Base-by-base conservation (phyloP, 768 basidiomycete species). In the Pilatotrama ljubarskyi region DNA sequence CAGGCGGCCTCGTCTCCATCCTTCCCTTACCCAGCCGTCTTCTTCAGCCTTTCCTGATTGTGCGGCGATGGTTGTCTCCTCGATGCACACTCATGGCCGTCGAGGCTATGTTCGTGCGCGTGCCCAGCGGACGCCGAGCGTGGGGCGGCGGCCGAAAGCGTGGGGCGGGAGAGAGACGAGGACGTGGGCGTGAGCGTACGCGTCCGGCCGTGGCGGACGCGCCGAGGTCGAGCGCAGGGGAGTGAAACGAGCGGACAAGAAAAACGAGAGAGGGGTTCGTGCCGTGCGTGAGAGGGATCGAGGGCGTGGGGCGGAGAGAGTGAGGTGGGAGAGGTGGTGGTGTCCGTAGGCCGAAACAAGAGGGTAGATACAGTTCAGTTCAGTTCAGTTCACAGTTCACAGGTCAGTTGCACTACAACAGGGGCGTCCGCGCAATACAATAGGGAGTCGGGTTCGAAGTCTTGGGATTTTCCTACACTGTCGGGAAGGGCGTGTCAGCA, bases 391-490 rank as follows among this genome's bases (percentile, higher is more conserved):
- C 36, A 14, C 7, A 14, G 36, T 37, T 40, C 38, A 40, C 13
- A 14, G 40, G 47, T 55, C 54, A 38, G 5, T 15, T 14, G 37
- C 55, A 57, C 55, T 49, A 49, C 55, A 57, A 57, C 55, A 57
- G 37, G 26, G 55, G 47, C 38, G 46, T 48, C 46, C 36, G 55
- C 47, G 55, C 40, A 50, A 57, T 49, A 55, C 47, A 50, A 13
- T 40, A 54, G 13, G 37, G n/a, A 15, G 38, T 20, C 17, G 38
- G 22, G 41, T 26, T 54, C 43, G 41, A 17, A 2, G n/a, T 32
- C 25, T 25, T 17, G 13, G 29, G 44, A 25, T 57, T 57, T 57
- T 57, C 55, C 55, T 57, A 57, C 55, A 57, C 55, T 57, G 29
- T 37, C 37, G 35, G n/a, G 49, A 15, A 18, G n/a, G 5, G 18